Percentiles rank a stretch among this genome's conserved stretches.
Evolutionary conservation across 1,284 basidiomycete genomes (phyloP).

Genomic region (Cutaneotrichosporon curvatum): DNA sequence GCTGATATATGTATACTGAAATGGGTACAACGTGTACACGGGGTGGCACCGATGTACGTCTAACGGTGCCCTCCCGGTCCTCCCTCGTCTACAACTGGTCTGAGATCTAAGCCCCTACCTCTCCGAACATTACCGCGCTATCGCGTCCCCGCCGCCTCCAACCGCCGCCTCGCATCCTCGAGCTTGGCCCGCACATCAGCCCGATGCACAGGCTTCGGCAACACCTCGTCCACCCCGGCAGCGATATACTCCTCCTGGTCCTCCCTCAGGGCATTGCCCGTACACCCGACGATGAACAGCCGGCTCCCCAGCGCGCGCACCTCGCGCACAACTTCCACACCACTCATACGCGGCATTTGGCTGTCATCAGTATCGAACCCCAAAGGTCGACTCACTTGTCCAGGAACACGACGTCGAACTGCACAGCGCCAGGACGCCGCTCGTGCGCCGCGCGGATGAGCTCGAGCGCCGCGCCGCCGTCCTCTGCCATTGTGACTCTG

Average conservation of each 20-base stretch:
- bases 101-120: no score
- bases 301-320: slow-evolving; percentile 59
- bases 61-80: no score
- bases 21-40: no score
- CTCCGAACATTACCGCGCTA: no score
- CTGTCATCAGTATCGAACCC: slow-evolving; percentile 23
- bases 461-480: slow-evolving; percentile 66
- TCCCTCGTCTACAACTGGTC: no score
- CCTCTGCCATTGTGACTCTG: slow-evolving; percentile 71
- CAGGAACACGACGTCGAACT: slow-evolving; percentile 34
- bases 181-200: slow-evolving; percentile 33
- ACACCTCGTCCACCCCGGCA: slow-evolving; percentile 59
- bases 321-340: slow-evolving; percentile 61
- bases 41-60: no score
- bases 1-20: no score
- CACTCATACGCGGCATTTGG: slow-evolving; percentile 63
- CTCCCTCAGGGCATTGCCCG: slow-evolving; percentile 58
- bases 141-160: no score
- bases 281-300: slow-evolving; percentile 65
- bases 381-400: slow-evolving; percentile 16
- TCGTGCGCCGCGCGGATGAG: no score
- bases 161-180: slow-evolving; percentile 5
- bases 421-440: slow-evolving; percentile 20
- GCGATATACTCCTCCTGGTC: slow-evolving; percentile 65
- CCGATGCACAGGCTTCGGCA: slow-evolving; percentile 42